These are phyloP conservation scores for Starmerella potacharoeniae DNA, from an alignment of 805 yeast genomes.

Conservation along the genomic window DNA sequence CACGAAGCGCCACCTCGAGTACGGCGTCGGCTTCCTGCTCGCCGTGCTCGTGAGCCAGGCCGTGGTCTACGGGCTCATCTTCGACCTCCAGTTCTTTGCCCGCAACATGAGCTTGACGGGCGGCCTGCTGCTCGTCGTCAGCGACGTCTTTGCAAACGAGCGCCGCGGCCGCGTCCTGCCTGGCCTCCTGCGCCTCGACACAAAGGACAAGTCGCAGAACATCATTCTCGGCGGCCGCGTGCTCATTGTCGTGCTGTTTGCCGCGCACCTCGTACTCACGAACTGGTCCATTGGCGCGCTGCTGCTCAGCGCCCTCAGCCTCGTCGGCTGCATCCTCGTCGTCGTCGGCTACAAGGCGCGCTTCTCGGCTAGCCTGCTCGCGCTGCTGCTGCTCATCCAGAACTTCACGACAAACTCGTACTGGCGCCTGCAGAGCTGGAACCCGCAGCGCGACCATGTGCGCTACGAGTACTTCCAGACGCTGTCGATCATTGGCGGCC, in stretches of 20 bases:
- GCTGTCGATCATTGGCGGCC: slow-evolving; percentile 87
- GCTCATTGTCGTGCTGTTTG: slow-evolving; percentile 69
- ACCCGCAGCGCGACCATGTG: slow-evolving; percentile 73
- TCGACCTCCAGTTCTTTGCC: slow-evolving; percentile 69
- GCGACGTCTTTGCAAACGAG: slow-evolving; percentile 74
- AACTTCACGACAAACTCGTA: slow-evolving; percentile 74
- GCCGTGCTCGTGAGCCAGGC: slow-evolving; percentile 75
- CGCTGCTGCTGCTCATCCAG: slow-evolving; percentile 59
- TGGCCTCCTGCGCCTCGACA: slow-evolving; percentile 58
- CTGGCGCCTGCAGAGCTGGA: slow-evolving; percentile 65
- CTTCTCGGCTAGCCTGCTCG: slow-evolving; percentile 60
- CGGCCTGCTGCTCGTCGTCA: slow-evolving; percentile 74
- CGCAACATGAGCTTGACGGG: slow-evolving; percentile 87
- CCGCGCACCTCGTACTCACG: slow-evolving; percentile 64
- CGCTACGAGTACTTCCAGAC: slow-evolving; percentile 93
- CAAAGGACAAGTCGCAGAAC: slow-evolving; percentile 67
- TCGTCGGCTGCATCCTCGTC: slow-evolving; percentile 59
- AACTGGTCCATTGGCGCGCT: slow-evolving; percentile 58
- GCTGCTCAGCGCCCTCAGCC: slow-evolving; percentile 56
- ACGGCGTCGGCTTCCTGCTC: slow-evolving; percentile 59
- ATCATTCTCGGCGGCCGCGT: slow-evolving; percentile 79
- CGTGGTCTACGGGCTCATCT: slow-evolving; percentile 66
- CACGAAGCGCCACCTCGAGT: slow-evolving; percentile 51
- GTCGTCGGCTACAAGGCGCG: slow-evolving; percentile 90
- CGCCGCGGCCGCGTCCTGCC: slow-evolving; percentile 57